Evolutionary conservation across 495 filamentous ascomycete species (phyloP), one percentile per base, ranked within the genome.

Genomic region (Cudoniella acicularis): DNA sequence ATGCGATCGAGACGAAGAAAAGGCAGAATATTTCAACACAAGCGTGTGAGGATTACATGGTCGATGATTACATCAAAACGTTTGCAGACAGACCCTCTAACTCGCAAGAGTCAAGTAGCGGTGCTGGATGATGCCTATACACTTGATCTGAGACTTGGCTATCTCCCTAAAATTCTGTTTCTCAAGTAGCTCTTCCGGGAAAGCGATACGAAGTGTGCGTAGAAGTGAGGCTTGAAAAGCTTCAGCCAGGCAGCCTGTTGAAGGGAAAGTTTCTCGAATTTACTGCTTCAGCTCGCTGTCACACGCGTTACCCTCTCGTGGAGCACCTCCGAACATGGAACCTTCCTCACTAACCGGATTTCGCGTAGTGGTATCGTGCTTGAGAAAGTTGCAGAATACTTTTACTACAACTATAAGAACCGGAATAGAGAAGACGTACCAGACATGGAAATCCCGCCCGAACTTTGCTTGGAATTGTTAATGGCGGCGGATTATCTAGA

Each of bases 371-470:
- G 86, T 47, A 66, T 87, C 16, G 83, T 97, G 23, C 83, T 98
- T 2, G 92, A 96, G 69, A 93, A 92, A 72, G 87, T 96, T 40
- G 90, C 84, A 70, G 89, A 96, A 74, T 96, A 96, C 73, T 88
- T 95, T 59, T 88, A 89, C 62, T 96, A 93, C 75, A 88, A 88
- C 70, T 81, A 96, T 70, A 91, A 90, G 72, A 80, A 94, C 71
- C 84, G 81, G 55, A 83, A 93, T 57, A 75, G 74, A 58, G 80
- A 82, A 50, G 86, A 95, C 60, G 90, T 96, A 20, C 83, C 90
- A 3, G 94, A 98, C 71, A 92, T 96, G 90, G 91, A 96, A 18
- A 80, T 85, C 22, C 84, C 89, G 27, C 78, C 83, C 0, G 86
- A 93, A 70, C 62, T 94, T 45, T 87, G 87, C 65, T 67, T 97